Evolutionary conservation across 2,329 filamentous ascomycete genomes (phyloP).

Genomic region (Fusarium proliferatum): DNA sequence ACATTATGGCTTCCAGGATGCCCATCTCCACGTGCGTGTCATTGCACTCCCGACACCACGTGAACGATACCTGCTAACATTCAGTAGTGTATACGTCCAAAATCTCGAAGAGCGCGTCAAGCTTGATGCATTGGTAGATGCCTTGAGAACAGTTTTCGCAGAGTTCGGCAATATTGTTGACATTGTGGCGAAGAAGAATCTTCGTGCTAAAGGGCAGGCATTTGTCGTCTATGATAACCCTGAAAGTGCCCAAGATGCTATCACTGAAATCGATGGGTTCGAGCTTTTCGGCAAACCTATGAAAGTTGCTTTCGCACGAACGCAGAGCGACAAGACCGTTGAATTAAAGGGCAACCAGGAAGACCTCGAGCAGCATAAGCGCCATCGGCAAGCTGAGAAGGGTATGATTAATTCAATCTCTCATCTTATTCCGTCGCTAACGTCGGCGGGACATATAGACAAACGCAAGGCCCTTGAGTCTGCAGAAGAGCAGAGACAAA

Average conservation of each 20-base stretch:
- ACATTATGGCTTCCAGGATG: constrained; percentile 53
- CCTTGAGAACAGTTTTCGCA: constrained; percentile 81
- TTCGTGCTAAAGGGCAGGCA: constrained; percentile 94
- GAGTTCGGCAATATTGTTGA: constrained; percentile 90
- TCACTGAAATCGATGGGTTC: constrained; percentile 92
- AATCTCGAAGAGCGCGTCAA: constrained; percentile 96
- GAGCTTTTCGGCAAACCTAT: constrained; percentile 93
- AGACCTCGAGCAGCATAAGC: constrained; percentile 89
- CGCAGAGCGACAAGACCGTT: constrained; percentile 88
- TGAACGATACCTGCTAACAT: constrained; percentile 52
- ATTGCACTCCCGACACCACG: constrained; percentile 72
- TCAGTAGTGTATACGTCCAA: constrained; percentile 72
- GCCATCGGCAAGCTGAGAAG: constrained; percentile 86
- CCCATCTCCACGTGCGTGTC: constrained; percentile 77
- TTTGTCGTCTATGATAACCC: constrained; percentile 90
- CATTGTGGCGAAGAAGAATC: constrained; percentile 86
- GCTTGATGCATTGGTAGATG: constrained; percentile 77
- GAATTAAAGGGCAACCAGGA: constrained; percentile 76
- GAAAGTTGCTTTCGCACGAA: constrained; percentile 83
- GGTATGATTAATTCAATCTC: constrained; percentile 62
- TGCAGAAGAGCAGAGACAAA: constrained; percentile 79
- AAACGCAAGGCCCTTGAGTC: constrained; percentile 86
- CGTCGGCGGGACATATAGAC: constrained; percentile 54
- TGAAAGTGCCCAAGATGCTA: constrained; percentile 82
- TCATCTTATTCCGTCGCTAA: background rate